Conservation (phyloP, 2,329 filamentous ascomycete genomes). For the Raffaelea albimanens region DNA sequence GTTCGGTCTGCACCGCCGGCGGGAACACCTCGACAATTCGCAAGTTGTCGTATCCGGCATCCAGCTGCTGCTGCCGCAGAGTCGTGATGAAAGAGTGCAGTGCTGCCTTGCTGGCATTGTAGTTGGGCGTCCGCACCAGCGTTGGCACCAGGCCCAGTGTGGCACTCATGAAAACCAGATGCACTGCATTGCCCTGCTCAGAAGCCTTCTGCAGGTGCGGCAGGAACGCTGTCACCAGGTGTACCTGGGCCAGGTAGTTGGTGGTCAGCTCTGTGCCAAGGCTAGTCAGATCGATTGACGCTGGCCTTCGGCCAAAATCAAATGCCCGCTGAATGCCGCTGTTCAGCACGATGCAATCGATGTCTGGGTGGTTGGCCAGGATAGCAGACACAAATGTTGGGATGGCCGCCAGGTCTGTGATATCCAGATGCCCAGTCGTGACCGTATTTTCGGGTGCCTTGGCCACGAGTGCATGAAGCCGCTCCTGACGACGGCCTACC, state of each 20-base stretch:
- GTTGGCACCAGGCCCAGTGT: conserved; percentile 29
- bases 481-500: conserved; percentile 36
- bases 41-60: conserved; percentile 20
- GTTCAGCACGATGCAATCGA: conserved; percentile 43
- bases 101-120: conserved; percentile 39
- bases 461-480: conserved; percentile 28
- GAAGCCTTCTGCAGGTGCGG: conserved; percentile 26
- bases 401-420: conserved; percentile 28
- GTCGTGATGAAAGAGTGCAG: conserved; percentile 33
- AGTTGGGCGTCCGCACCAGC: conserved; percentile 30
- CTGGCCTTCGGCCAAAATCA: conserved; percentile 33
- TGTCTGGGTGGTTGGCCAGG: conserved; percentile 28
- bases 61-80: conserved; percentile 33
- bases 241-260: conserved; percentile 35
- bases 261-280: conserved; percentile 31
- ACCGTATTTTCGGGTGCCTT: conserved; percentile 7
- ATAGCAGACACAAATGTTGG: conserved; percentile 21
- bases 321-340: conserved; percentile 35
- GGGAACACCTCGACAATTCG: conserved; percentile 35
- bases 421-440: conserved; percentile 28
- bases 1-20: conserved; percentile 30
- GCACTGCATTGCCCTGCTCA: conserved; percentile 1
- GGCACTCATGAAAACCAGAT: conserved; percentile 19
- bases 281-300: conserved; percentile 24
- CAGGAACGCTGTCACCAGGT: conserved; percentile 33